phyloP scores from a whole-genome alignment of 805 yeast species.

The Saccharomyces eubayanus region DNA sequence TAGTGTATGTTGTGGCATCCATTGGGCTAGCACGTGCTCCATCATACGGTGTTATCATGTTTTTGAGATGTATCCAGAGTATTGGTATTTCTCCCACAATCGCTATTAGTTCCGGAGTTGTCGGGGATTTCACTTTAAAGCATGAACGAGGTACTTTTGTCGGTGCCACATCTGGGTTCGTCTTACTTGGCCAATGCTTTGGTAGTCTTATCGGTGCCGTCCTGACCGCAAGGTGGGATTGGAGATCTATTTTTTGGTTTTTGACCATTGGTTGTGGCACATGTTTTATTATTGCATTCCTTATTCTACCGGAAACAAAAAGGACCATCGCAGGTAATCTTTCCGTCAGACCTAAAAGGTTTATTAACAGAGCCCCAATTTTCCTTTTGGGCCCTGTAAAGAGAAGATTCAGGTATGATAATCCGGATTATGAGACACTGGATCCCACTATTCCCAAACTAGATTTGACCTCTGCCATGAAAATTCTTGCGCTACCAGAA shows the following conservation, averaged over 20 bases:
- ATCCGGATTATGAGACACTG: conserved; percentile 27
- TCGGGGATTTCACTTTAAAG: conserved; percentile 62
- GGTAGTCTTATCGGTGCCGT: conserved; percentile 58
- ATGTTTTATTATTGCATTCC: conserved; percentile 29
- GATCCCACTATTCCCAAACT: conserved; percentile 18
- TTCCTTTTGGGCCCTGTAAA: conserved; percentile 21
- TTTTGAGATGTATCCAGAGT: conserved; percentile 64
- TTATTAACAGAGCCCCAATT: conserved; percentile 40
- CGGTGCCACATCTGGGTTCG: conserved; percentile 57
- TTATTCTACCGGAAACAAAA: conserved; percentile 63
- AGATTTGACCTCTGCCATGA: conserved; percentile 35
- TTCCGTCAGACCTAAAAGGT: conserved; percentile 43
- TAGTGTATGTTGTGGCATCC: conserved; percentile 50
- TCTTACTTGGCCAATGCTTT: conserved; percentile 64
- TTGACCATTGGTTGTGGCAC: conserved; percentile 54
- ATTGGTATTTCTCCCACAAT: conserved; percentile 66
- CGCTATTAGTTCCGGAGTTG: conserved; percentile 58
- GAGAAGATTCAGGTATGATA: conserved; percentile 20
- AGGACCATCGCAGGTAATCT: conserved; percentile 68
- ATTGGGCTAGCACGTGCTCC: conserved; percentile 56
- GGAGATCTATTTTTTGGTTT: conserved; percentile 78
- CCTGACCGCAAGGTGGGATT: conserved; percentile 39
- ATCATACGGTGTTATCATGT: conserved; percentile 50
- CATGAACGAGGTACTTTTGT: conserved; percentile 61
- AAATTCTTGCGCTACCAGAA: conserved; percentile 37